Conservation (phyloP, 2,329 filamentous ascomycete species). For the Monosporascus sp. region DNA sequence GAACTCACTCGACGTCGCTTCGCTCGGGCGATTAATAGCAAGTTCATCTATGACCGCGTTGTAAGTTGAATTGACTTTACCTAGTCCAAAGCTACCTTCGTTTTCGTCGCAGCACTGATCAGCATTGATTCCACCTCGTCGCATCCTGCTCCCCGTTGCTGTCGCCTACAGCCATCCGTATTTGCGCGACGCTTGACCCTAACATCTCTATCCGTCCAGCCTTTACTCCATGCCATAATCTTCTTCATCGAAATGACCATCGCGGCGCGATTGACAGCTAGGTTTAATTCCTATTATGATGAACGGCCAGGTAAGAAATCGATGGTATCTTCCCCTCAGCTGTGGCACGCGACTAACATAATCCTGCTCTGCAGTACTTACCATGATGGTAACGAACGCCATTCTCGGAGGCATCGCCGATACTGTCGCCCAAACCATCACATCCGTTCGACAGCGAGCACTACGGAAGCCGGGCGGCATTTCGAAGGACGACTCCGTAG, state of each 20-base stretch:
- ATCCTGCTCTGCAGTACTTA: conserved; percentile 59
- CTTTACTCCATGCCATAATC: conserved; percentile 77
- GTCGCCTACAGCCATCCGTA: not conserved
- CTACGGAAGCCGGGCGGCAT: conserved; percentile 55
- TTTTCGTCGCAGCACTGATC: not conserved
- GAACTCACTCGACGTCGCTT: conserved; percentile 56
- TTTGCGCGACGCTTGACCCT: not conserved
- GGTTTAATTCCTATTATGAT: conserved; percentile 93
- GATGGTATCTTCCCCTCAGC: not conserved
- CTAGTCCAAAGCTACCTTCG: not conserved
- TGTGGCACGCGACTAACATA: not conserved
- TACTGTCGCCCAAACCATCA: conserved; percentile 90
- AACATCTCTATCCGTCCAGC: conserved; percentile 46
- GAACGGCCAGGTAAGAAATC: conserved; percentile 66
- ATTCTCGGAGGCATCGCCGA: conserved; percentile 93
- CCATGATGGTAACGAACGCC: conserved; percentile 98
- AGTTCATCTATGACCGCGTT: conserved; percentile 67
- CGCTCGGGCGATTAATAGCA: conserved; percentile 60
- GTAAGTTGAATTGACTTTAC: conserved; percentile 44
- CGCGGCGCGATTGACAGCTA: conserved; percentile 72
- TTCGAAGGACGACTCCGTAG: conserved; percentile 61
- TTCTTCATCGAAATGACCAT: conserved; percentile 86
- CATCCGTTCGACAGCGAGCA: conserved; percentile 67
- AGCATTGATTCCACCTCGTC: not conserved
- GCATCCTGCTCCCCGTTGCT: not conserved